Evolutionary conservation across 1,284 basidiomycete species (phyloP), one percentile per base, ranked within the genome.

Genomic region (Ustilago sp.): DNA sequence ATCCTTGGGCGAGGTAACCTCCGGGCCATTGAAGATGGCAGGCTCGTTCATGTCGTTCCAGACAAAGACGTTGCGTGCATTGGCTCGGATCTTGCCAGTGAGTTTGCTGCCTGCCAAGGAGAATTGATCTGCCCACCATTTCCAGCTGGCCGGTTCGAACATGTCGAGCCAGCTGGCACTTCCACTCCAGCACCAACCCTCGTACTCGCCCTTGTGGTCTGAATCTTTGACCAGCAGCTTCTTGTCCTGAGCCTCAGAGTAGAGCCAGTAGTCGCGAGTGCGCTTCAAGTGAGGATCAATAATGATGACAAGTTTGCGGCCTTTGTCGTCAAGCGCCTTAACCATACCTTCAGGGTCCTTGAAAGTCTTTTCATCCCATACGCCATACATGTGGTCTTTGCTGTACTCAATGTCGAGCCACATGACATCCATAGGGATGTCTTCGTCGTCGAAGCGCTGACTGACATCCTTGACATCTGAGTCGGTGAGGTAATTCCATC

Each of bases 41-140:
- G 96, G 96, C 93, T 98, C 96, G 85, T 98, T 98, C 96, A 99
- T 99, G 86, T 99, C 96, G 87, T 98, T 98, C 95, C 95, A 98
- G 71, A 98, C 93, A 84, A 92, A 92, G 11, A 98, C 90, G 80
- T 91, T 91, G 54, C 83, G 78, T 4, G 83, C 84, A 55, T 85
- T 86, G 23, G 80, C 85, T 17, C 68, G 59, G 32, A 85, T 69
- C 71, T 80, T 80, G 55, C 72, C 72, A 12, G 57, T 47, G 12
- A 74, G 60, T 60, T 64, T 63, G 57, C 50, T 69, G 41, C 69
- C 68, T 13, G 62, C 62, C 34, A 86, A 73, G 2, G 62, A 54
- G 69, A 77, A 82, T 50, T 80, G 80, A 9, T 78, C 77, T 9
- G 72, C 73, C 95, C 95, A 99, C 93, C 95, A 96, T 38, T 91